phyloP scores from a whole-genome alignment of 176 grass and related monocot genomes.

The Puccinellia tenuiflora region DNA sequence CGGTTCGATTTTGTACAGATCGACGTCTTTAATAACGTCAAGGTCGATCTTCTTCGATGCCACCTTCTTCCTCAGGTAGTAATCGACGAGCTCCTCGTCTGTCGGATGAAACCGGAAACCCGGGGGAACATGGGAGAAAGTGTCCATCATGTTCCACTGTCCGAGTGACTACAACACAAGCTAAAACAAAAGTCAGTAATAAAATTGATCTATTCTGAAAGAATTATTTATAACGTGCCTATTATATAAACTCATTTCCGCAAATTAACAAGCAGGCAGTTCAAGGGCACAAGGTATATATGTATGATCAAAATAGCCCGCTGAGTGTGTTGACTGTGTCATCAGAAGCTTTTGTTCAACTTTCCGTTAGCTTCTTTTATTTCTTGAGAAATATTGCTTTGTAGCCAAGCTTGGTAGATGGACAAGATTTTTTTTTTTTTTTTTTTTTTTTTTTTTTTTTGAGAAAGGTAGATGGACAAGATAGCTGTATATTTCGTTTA shows the following conservation, averaged over 20 bases:
- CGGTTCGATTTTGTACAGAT: slow-evolving; percentile 94
- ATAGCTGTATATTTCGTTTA: slow-evolving; percentile 23
- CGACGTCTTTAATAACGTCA: slow-evolving; percentile 89
- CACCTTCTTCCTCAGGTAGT: slow-evolving; percentile 96
- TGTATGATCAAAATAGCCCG: neutral
- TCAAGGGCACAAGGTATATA: neutral
- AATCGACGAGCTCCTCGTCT: slow-evolving; percentile 92
- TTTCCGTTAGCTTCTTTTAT: slow-evolving; percentile 18
- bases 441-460: too few species aligned
- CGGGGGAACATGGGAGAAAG: slow-evolving; percentile 72
- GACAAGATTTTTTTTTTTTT: too few species aligned
- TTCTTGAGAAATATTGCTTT: too few species aligned
- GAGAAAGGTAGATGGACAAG: slow-evolving; percentile 18
- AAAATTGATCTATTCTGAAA: neutral
- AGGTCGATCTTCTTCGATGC: slow-evolving; percentile 83
- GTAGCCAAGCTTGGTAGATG: too few species aligned
- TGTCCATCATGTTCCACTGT: slow-evolving; percentile 43
- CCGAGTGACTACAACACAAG: neutral
- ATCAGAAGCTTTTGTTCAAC: neutral
- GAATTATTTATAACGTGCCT: neutral
- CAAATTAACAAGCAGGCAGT: neutral
- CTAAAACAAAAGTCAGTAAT: neutral
- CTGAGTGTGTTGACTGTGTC: neutral
- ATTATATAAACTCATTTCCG: neutral
- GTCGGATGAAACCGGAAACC: slow-evolving; percentile 97